Evolutionary conservation across 495 filamentous ascomycete genomes (phyloP).

Genomic region (Podospora conica): DNA sequence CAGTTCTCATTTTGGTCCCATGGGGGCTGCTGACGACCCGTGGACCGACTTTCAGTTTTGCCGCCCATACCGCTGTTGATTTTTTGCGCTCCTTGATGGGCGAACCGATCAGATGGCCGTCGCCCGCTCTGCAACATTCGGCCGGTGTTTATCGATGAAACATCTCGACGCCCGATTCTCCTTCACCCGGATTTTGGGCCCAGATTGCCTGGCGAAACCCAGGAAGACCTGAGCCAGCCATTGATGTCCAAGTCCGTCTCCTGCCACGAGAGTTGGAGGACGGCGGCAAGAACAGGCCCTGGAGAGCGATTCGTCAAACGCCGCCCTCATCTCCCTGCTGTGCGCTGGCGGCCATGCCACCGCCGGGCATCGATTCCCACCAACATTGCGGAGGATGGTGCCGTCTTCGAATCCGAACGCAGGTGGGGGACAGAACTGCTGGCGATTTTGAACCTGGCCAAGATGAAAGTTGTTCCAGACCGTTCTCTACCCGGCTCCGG

Average conservation of each 20-base stretch:
- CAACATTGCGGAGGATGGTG: background rate
- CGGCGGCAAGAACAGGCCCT: background rate
- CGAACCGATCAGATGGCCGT: background rate
- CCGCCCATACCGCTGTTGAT: constrained; percentile 5
- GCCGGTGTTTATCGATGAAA: constrained; percentile 7
- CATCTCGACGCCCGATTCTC: background rate
- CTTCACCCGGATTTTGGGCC: constrained; percentile 5
- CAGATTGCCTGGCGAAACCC: background rate
- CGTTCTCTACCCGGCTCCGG: too few species aligned
- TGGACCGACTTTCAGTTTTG: constrained; percentile 4
- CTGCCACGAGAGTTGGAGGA: background rate
- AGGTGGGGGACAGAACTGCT: background rate
- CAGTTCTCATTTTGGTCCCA: background rate
- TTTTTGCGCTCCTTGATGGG: background rate
- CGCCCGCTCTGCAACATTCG: background rate
- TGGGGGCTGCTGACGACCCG: background rate
- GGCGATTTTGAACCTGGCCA: background rate
- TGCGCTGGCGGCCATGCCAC: background rate
- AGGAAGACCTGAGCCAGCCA: background rate
- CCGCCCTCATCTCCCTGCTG: background rate
- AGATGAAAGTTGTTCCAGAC: background rate
- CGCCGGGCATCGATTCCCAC: background rate
- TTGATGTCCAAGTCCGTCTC: background rate
- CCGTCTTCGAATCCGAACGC: background rate
- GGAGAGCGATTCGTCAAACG: background rate